Conservation (phyloP, 306 rosid species). For the Quercus gilva region DNA sequence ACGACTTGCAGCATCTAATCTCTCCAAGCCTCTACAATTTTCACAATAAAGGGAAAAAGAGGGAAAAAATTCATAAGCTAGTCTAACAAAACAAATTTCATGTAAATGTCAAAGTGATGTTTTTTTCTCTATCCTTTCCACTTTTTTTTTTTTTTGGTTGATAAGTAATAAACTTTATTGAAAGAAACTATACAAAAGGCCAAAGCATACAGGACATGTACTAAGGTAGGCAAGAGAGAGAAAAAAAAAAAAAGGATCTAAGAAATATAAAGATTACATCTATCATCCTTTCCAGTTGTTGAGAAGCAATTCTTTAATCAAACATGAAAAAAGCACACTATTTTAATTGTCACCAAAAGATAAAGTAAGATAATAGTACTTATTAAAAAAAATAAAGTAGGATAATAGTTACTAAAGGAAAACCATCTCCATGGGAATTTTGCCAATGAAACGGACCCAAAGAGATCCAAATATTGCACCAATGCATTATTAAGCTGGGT, state of each 20-base stretch:
- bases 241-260: too few species aligned
- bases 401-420: background rate
- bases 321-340: background rate
- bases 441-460: background rate
- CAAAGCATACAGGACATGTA: too few species aligned
- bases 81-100: background rate
- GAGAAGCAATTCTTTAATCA: background rate
- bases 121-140: background rate
- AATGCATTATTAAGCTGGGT: background rate
- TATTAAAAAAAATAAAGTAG: background rate
- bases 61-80: conserved; percentile 16
- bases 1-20: conserved; percentile 71
- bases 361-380: background rate
- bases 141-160: too few species aligned
- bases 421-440: background rate
- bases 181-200: too few species aligned
- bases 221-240: too few species aligned
- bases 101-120: background rate
- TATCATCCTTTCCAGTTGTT: background rate
- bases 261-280: too few species aligned
- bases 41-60: background rate
- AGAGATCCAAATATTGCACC: background rate
- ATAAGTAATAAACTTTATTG: too few species aligned
- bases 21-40: conserved; percentile 65
- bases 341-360: background rate